A percentile compares a stretch with the other conserved stretches of the same genome.
Evolutionary conservation across 192 early-diverging fungal genomes (phyloP).

Genomic region (Linnemannia exigua): DNA sequence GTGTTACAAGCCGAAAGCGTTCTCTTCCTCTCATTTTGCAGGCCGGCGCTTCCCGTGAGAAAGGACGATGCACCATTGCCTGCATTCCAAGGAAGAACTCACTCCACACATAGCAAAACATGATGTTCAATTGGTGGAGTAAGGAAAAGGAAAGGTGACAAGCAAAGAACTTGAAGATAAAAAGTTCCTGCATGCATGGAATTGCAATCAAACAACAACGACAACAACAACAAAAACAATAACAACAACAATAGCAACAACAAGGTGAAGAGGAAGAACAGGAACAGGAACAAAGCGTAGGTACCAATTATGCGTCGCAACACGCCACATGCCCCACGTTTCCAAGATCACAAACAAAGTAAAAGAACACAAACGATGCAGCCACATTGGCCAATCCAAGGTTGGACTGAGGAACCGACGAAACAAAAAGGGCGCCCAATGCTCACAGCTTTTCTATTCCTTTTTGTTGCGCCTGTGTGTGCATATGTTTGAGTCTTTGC

Average conservation of each 20-base stretch:
- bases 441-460: neutral
- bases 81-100: too few relatives aligned
- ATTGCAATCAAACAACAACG: neutral
- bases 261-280: neutral
- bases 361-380: neutral
- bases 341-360: neutral
- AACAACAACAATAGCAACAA: neutral
- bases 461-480: neutral
- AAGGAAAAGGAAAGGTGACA: too few relatives aligned
- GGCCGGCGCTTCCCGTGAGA: too few relatives aligned
- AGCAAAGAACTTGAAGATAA: neutral
- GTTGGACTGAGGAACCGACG: neutral
- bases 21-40: too few relatives aligned
- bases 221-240: neutral
- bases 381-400: neutral
- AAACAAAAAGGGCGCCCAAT: neutral
- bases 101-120: too few relatives aligned
- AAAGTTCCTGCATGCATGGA: neutral
- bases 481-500: neutral
- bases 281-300: neutral
- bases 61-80: too few relatives aligned
- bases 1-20: too few relatives aligned
- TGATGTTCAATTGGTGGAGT: too few relatives aligned
- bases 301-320: neutral
- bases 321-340: conserved; percentile 4